Evolutionary conservation across 768 basidiomycete species (phyloP), one percentile per base, ranked within the genome.

Genomic region (Russula emetica): DNA sequence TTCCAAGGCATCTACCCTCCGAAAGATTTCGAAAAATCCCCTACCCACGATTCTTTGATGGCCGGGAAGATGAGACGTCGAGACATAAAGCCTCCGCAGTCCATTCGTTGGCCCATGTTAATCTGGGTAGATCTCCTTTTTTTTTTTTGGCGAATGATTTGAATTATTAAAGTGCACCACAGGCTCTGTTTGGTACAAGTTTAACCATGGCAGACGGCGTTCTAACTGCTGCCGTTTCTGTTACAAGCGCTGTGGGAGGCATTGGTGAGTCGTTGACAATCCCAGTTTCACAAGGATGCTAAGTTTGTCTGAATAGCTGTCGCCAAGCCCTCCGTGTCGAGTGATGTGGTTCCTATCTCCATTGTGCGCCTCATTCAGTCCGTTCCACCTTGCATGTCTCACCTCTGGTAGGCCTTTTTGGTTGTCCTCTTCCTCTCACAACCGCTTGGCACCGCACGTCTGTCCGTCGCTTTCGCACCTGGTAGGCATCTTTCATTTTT

Each of bases 201-300:
- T 74, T 88, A 49, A 86, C 86, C 0, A 79, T 88, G 75, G 82
- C 85, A 0, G 87, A 89, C 64, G 87, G 87, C 38, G 74, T 86
- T 24, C 79, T 88, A 40, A 87, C 86, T 0, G 85, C 86, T 5
- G 85, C 87, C 6, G 86, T 88, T 7, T 85, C 85, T 0, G 83
- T 88, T 9, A 85, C 84, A 0, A 84, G 83, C 44, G 86, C 86
- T 5, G 85, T 88, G 2, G 82, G 76, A 18, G 87, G 88, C n/a
- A 85, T 89, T 63, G 68, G 68, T 64, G 51, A 38, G 62, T 49
- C 18, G 8, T 9, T 22, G n/a, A 40, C 47, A 10, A 22, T n/a
- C 11, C 24, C 18, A 2, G 8, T 7, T 32, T n/a, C 11, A 11
- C 16, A 3, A 18, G 58, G 13, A 4, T 7, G 14, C 38, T 55